Conservation (phyloP, 768 basidiomycete genomes). For the Calocybe gangraenosa region DNA sequence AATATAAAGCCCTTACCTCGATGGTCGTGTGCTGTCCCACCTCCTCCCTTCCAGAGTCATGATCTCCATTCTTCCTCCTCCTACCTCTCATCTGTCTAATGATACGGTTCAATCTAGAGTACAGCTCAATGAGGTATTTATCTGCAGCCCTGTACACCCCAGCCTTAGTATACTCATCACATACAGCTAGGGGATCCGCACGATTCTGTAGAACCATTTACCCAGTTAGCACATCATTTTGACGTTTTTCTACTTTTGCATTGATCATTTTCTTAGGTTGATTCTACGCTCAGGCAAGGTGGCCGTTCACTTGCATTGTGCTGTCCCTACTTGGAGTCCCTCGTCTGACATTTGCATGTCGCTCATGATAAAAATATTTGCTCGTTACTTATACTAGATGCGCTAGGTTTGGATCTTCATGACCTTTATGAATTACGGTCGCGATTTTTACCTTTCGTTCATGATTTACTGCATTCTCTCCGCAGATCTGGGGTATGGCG, state of each 20-base stretch:
- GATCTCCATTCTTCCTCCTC: conserved; percentile 23
- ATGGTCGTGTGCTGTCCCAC: conserved; percentile 25
- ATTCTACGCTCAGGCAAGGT: conserved; percentile 41
- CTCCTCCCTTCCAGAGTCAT: conserved; percentile 11
- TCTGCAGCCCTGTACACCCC: no score
- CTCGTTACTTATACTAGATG: conserved; percentile 1
- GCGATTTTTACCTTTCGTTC: conserved; percentile 58
- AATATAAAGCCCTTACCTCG: conserved; percentile 11
- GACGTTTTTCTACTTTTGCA: background rate
- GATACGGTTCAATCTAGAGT: conserved; percentile 18
- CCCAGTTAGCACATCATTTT: conserved; percentile 38
- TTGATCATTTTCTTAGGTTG: conserved; percentile 31
- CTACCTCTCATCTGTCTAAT: conserved; percentile 19
- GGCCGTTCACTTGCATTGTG: conserved; percentile 56
- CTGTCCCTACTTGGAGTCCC: conserved; percentile 62
- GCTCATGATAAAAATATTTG: background rate
- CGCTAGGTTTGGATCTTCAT: conserved; percentile 57
- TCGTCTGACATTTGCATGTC: conserved; percentile 55
- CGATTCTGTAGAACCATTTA: conserved; percentile 60
- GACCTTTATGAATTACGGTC: conserved; percentile 65
- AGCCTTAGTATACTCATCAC: conserved; percentile 7
- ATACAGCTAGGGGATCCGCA: conserved; percentile 45
- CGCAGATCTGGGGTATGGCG: conserved; percentile 54
- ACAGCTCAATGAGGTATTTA: conserved; percentile 33
- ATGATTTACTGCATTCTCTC: conserved; percentile 56